Evolutionary conservation across 805 yeast genomes (phyloP).

Genomic region (Ogataea paradorogensis): DNA sequence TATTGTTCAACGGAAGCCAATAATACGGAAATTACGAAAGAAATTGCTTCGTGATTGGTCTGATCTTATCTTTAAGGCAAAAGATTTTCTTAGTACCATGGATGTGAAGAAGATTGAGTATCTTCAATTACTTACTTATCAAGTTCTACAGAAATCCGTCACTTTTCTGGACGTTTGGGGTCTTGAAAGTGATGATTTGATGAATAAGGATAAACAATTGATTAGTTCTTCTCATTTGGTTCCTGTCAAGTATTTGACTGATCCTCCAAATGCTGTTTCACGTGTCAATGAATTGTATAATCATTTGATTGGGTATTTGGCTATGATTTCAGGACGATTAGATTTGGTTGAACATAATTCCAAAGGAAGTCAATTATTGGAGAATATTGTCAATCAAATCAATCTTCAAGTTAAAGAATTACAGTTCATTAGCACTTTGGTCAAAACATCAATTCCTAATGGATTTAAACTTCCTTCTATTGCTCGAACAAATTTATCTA

Average conservation of each 20-base stretch:
- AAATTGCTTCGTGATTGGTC: constrained; percentile 78
- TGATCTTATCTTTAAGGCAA: constrained; percentile 70
- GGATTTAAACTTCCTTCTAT: constrained; percentile 30
- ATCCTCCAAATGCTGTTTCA: constrained; percentile 60
- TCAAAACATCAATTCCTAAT: constrained; percentile 22
- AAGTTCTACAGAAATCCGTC: constrained; percentile 63
- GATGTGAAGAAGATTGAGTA: constrained; percentile 57
- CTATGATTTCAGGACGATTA: constrained; percentile 68
- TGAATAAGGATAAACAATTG: constrained; percentile 7
- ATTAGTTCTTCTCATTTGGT: constrained; percentile 9
- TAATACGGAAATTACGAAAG: constrained; percentile 63
- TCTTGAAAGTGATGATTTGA: constrained; percentile 50
- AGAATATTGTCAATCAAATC: constrained; percentile 64
- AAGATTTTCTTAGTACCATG: constrained; percentile 65
- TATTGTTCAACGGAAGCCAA: constrained; percentile 59
- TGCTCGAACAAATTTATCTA: constrained; percentile 24
- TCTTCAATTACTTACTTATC: constrained; percentile 60
- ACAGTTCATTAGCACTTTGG: constrained; percentile 25
- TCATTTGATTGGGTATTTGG: constrained; percentile 57
- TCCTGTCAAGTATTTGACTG: constrained; percentile 42
- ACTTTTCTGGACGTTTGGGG: constrained; percentile 73
- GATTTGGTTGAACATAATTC: constrained; percentile 75
- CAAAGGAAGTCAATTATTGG: constrained; percentile 65
- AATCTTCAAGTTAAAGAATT: constrained; percentile 63
- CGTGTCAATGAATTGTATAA: constrained; percentile 65